Evolutionary conservation across 2,329 filamentous ascomycete species (phyloP), one percentile per base, ranked within the genome.

Genomic region (Biscogniauxia marginata): DNA sequence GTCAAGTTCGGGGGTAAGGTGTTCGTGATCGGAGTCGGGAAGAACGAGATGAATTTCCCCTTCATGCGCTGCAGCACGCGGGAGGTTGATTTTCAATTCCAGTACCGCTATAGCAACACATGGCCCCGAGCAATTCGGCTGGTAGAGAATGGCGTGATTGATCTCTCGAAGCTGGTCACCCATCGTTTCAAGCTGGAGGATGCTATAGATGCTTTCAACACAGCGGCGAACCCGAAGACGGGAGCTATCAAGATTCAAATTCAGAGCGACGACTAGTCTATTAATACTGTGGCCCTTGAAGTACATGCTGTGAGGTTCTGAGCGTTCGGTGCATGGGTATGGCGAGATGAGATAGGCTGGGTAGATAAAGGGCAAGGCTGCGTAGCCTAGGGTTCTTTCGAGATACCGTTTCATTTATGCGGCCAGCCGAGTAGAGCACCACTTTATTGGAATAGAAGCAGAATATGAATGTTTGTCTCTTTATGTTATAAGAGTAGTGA

Each of bases 231-330:
- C 74, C 88, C 91, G 43, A 92, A 89, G 80, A 96, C 90, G 51
- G 93, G 93, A 6, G 91, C 93, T n/a, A 97, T 98, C 76, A 98
- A 98, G 82, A 93, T 97, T 58, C 89, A 92, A 82, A 97, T 97
- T 69, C 91, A 93, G 79, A 91, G 84, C 67, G 63, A 83, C 62
- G 82, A 84, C 8, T 83, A 75, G 16, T n/a, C 25, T 11, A 30
- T 30, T 11, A 3, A 11, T 11, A 7, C 25, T 3, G 13, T 7
- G 6, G 25, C 25, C 7, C 25, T 30, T 30, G 8, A 30, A 4
- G 25, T 9, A 11, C 25, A 8, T 30, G 13, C 25, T 30, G 25
- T 7, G 25, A 30, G 8, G 8, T 8, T 30, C 13, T 30, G 13
- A 30, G 25, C 13, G 13, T 30, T 30, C 25, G 13, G n/a, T 39